A percentile compares a stretch with the other conserved stretches of the same genome.
Evolutionary conservation across 2,329 filamentous ascomycete species (phyloP).

Genomic region (Orbilia brochopaga): DNA sequence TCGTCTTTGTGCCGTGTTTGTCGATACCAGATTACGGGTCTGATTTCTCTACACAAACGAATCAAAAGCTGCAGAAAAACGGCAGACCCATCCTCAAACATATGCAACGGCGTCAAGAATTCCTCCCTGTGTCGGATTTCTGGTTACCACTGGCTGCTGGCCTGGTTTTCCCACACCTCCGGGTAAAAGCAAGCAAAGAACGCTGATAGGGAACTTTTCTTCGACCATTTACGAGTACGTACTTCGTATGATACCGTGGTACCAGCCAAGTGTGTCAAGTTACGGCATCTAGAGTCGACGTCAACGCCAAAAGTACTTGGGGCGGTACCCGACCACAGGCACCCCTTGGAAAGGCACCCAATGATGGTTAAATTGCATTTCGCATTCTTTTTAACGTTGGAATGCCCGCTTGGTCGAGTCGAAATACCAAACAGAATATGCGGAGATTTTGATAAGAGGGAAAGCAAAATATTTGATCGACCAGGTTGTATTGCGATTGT

Average conservation of each 20-base stretch:
- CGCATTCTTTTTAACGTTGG: constrained; percentile 41
- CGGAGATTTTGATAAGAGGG: constrained; percentile 39
- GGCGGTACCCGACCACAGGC: neutral
- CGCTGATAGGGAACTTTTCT: constrained; percentile 18
- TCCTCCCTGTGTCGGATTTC: constrained; percentile 43
- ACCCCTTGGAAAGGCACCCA: constrained; percentile 46
- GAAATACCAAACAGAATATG: constrained; percentile 42
- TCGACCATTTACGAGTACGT: constrained; percentile 6
- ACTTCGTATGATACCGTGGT: constrained; percentile 23
- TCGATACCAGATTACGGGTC: constrained; percentile 40
- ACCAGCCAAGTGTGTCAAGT: constrained; percentile 20
- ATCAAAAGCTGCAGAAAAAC: constrained; percentile 40
- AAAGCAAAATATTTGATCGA: constrained; percentile 48
- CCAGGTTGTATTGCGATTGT: constrained; percentile 40
- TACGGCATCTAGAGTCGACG: neutral
- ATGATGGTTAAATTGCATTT: constrained; percentile 43
- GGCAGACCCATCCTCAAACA: constrained; percentile 27
- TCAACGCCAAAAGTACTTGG: neutral
- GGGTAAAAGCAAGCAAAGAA: constrained; percentile 38
- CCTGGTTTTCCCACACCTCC: constrained; percentile 33
- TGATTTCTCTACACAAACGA: constrained; percentile 37
- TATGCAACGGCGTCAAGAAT: constrained; percentile 39
- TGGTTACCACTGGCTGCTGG: constrained; percentile 24
- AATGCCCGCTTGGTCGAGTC: constrained; percentile 45
- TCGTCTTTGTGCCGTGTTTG: constrained; percentile 49